A percentile compares a stretch with the other conserved stretches of the same genome.
Evolutionary conservation across 1,284 basidiomycete species (phyloP).

Genomic region (Boletus semigastroideus): DNA sequence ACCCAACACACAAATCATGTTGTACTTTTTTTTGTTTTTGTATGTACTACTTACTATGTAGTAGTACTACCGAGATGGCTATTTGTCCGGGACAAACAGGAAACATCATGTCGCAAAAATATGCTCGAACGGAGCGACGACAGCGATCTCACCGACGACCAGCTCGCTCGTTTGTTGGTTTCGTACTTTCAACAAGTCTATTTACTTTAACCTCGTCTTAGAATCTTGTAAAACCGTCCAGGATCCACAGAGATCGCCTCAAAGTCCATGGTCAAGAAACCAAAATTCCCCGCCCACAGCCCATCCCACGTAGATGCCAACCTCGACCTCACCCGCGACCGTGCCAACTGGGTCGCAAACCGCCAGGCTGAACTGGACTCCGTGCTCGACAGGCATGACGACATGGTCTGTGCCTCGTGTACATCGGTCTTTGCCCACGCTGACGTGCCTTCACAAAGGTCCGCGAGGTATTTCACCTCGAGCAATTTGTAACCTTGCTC

Average conservation of each 20-base stretch:
- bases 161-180: not conserved
- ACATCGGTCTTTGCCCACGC: slow-evolving; percentile 1
- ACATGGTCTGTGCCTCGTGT: slow-evolving; percentile 52
- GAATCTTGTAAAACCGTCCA: slow-evolving; percentile 54
- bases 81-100: slow-evolving; percentile 35
- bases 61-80: slow-evolving; percentile 12
- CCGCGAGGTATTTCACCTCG: slow-evolving; percentile 84
- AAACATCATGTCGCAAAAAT: slow-evolving; percentile 41
- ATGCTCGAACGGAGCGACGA: slow-evolving; percentile 25
- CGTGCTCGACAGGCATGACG: slow-evolving; percentile 71
- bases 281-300: no score
- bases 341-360: slow-evolving; percentile 49
- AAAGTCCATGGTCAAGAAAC: slow-evolving; percentile 21
- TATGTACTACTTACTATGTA: not conserved
- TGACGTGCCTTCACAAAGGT: slow-evolving; percentile 43
- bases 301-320: no score
- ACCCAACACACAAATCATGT: slow-evolving; percentile 13
- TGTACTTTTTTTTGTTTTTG: not conserved
- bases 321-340: slow-evolving; percentile 34
- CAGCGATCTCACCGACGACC: slow-evolving; percentile 29
- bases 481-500: slow-evolving; percentile 73
- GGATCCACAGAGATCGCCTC: slow-evolving; percentile 56
- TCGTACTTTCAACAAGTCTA: slow-evolving; percentile 3
- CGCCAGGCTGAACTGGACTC: slow-evolving; percentile 59
- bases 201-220: slow-evolving; percentile 37